These are phyloP conservation scores for Pythium phragmitis DNA, from an alignment of 352 stramenopile genomes.

Conservation along the genomic window DNA sequence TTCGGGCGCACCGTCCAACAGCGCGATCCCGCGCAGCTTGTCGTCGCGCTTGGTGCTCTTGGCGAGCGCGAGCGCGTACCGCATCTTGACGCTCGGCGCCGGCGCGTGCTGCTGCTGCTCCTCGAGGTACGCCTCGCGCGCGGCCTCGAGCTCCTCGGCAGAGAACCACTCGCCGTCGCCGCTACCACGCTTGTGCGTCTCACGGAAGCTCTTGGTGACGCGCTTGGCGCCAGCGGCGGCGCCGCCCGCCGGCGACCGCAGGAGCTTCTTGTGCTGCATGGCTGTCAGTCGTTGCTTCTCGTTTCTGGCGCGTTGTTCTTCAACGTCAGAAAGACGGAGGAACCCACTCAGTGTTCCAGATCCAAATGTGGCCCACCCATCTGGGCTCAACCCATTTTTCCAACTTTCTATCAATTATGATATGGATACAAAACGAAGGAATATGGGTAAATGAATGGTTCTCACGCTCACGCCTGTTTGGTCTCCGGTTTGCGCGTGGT, in stretches of 20 bases:
- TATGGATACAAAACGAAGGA: conserved; percentile 11
- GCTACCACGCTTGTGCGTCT: conserved; percentile 14
- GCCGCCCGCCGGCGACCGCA: conserved; percentile 17
- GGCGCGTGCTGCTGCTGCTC: conserved; percentile 77
- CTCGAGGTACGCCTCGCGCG: conserved; percentile 72
- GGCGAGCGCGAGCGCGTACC: conserved; percentile 65
- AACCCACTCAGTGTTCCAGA: conserved; percentile 1
- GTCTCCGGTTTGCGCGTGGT: not conserved
- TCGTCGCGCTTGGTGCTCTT: conserved; percentile 83
- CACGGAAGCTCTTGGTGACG: conserved; percentile 19
- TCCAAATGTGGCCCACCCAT: not conserved
- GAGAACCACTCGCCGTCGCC: conserved; percentile 60
- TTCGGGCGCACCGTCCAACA: conserved; percentile 55
- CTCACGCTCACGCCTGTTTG: conserved; percentile 7
- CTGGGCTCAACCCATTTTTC: not conserved
- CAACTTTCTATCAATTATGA: conserved; percentile 1
- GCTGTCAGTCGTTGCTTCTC: not conserved
- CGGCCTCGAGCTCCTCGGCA: conserved; percentile 62
- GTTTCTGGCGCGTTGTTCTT: conserved; percentile 13
- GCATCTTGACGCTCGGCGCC: conserved; percentile 66
- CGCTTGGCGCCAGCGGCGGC: not conserved
- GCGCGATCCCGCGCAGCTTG: conserved; percentile 66
- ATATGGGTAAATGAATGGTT: not conserved
- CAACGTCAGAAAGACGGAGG: conserved; percentile 18
- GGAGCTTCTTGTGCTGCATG: conserved; percentile 30